These are phyloP conservation scores for Lentinula guzmanii DNA, from an alignment of 768 basidiomycete species.

Conservation along the genomic window DNA sequence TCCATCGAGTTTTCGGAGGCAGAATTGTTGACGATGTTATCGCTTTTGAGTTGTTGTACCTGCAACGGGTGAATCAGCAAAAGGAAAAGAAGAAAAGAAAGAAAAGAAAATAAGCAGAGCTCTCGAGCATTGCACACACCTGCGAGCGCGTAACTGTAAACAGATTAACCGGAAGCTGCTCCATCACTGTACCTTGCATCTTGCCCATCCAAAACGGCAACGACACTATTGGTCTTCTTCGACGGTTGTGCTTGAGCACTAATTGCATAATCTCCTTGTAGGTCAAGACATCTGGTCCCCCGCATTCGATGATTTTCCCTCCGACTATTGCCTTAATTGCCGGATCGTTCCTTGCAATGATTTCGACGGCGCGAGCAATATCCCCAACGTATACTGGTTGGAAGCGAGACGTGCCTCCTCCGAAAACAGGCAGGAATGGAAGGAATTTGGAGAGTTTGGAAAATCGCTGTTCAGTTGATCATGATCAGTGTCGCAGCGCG, in stretches of 20 bases:
- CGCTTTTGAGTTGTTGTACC: conserved; percentile 56
- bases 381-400: conserved; percentile 75
- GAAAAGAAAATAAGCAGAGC: not conserved
- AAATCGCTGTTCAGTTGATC: conserved; percentile 41
- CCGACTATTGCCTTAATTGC: conserved; percentile 35
- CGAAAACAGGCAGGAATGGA: conserved; percentile 74
- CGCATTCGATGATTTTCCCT: conserved; percentile 46
- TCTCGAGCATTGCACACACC: conserved; percentile 27
- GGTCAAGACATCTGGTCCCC: conserved; percentile 45
- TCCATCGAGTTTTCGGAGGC: conserved; percentile 11
- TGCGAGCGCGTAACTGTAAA: conserved; percentile 70
- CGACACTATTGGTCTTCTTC: conserved; percentile 53
- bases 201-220: conserved; percentile 58
- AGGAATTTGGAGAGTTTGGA: conserved; percentile 51
- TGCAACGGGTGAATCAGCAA: conserved; percentile 15
- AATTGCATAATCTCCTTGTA: conserved; percentile 64
- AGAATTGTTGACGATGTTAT: conserved; percentile 44
- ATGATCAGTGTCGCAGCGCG: not conserved
- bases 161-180: conserved; percentile 54
- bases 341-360: conserved; percentile 41
- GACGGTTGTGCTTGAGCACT: conserved; percentile 47
- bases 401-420: conserved; percentile 58
- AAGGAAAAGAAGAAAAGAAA: conserved; percentile 1
- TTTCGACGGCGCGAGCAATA: conserved; percentile 54
- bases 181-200: conserved; percentile 60